Conservation (phyloP, 495 filamentous ascomycete genomes). For the Elasticomyces elasticus region DNA sequence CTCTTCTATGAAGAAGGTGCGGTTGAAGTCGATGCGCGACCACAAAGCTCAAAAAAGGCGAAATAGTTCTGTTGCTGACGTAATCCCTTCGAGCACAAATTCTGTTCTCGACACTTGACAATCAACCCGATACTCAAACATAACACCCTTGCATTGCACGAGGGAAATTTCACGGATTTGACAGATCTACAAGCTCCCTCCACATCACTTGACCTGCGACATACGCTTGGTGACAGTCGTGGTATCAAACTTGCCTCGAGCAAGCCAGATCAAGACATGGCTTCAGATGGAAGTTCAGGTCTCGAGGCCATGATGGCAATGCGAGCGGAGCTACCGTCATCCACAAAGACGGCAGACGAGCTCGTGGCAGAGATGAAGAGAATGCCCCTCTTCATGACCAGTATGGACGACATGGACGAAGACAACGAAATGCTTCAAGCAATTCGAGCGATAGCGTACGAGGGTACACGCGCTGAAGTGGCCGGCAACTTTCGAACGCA, state of each 20-base stretch:
- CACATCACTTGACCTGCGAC: too few relatives aligned
- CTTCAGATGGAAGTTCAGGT: not conserved
- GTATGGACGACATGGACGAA: slow-evolving; percentile 58
- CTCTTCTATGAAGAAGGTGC: too few relatives aligned
- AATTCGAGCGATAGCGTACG: slow-evolving; percentile 78
- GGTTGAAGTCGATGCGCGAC: too few relatives aligned
- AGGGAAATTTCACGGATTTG: too few relatives aligned
- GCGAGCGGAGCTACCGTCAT: slow-evolving; percentile 43
- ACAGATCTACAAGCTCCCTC: too few relatives aligned
- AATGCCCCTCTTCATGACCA: slow-evolving; percentile 90
- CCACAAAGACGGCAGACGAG: slow-evolving; percentile 56
- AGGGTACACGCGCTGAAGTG: slow-evolving; percentile 77
- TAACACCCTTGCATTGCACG: too few relatives aligned
- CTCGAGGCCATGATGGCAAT: not conserved
- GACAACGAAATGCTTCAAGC: slow-evolving; percentile 76
- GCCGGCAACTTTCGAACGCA: slow-evolving; percentile 70
- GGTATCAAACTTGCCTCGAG: not conserved
- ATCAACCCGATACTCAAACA: too few relatives aligned
- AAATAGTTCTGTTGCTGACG: too few relatives aligned
- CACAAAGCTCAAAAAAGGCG: too few relatives aligned
- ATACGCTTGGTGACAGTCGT: too few relatives aligned
- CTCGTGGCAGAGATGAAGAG: slow-evolving; percentile 65
- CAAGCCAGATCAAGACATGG: not conserved
- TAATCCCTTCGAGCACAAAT: too few relatives aligned
- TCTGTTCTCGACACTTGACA: too few relatives aligned